A percentile compares a stretch with the other conserved stretches of the same genome.
These are phyloP conservation scores for Postia placenta DNA, from an alignment of 768 basidiomycete genomes.

Conservation along the genomic window DNA sequence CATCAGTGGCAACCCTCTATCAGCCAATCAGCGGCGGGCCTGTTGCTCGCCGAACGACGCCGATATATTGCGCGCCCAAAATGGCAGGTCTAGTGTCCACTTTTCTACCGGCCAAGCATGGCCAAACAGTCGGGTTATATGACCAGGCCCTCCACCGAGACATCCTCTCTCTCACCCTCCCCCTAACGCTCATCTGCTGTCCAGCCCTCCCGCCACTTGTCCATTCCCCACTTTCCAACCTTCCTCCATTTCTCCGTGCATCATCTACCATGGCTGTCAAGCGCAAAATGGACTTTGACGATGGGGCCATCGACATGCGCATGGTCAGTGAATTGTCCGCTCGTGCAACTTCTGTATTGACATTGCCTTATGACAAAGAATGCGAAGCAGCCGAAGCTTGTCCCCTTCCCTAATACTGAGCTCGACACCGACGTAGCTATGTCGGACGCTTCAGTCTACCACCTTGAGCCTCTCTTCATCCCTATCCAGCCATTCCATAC, in stretches of 20 bases:
- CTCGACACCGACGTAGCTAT: constrained; percentile 64
- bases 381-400: constrained; percentile 65
- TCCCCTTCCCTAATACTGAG: constrained; percentile 64
- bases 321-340: constrained; percentile 4
- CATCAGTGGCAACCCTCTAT: constrained; percentile 7
- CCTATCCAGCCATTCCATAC: constrained; percentile 47
- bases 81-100: constrained; percentile 1
- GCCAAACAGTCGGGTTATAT: constrained; percentile 16
- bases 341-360: constrained; percentile 7
- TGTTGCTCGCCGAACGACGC: constrained; percentile 13
- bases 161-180: constrained; percentile 11
- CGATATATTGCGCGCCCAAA: constrained; percentile 11
- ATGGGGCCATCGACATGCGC: constrained; percentile 30
- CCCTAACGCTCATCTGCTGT: constrained; percentile 8
- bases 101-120: constrained; percentile 11
- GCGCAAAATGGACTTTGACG: constrained; percentile 63
- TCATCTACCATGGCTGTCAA: constrained; percentile 56
- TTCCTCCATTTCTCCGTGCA: not conserved
- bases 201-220: constrained; percentile 1
- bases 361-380: too few relatives aligned
- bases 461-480: constrained; percentile 48
- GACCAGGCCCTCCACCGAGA: constrained; percentile 6
- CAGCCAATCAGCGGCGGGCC: constrained; percentile 10
- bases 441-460: constrained; percentile 49
- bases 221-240: not conserved